Evolutionary conservation across 768 basidiomycete genomes (phyloP).

Genomic region (Tylopilus rubrobrunneus): DNA sequence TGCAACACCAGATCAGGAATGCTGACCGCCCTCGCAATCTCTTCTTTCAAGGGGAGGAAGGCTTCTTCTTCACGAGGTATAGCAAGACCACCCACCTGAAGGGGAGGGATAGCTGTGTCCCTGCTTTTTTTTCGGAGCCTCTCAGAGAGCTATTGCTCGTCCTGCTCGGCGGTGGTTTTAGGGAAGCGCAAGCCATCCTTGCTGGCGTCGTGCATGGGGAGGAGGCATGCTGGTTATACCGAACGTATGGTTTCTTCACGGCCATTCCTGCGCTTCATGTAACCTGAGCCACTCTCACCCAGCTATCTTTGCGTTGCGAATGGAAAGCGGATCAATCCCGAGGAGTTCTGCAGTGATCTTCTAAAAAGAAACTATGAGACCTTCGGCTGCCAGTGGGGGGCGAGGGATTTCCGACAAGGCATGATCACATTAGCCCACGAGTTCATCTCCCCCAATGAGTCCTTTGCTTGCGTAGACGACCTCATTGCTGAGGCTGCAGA

Average conservation of each 20-base stretch:
- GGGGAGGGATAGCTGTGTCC: neutral
- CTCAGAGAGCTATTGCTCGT: neutral
- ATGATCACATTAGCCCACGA: slow-evolving; percentile 1
- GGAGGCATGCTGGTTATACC: neutral
- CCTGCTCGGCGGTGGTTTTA: neutral
- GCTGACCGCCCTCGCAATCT: neutral
- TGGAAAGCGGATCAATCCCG: neutral
- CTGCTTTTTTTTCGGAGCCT: neutral
- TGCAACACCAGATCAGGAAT: slow-evolving; percentile 6
- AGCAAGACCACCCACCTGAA: neutral
- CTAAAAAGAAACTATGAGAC: neutral
- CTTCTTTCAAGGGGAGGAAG: neutral
- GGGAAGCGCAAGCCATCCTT: neutral
- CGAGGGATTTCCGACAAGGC: slow-evolving; percentile 4
- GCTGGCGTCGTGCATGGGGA: neutral
- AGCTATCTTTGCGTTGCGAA: slow-evolving; percentile 3
- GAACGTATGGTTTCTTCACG: neutral
- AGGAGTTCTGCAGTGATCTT: neutral
- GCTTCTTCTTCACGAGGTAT: neutral
- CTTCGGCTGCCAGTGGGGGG: neutral
- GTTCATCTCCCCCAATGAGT: neutral
- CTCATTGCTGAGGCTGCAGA: neutral
- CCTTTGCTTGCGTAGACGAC: neutral
- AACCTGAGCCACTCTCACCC: too few relatives aligned
- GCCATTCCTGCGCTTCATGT: too few relatives aligned